A percentile compares a stretch with the other conserved stretches of the same genome.
phyloP scores from a whole-genome alignment of 768 basidiomycete genomes.

The Coprinopsis cinerea region DNA sequence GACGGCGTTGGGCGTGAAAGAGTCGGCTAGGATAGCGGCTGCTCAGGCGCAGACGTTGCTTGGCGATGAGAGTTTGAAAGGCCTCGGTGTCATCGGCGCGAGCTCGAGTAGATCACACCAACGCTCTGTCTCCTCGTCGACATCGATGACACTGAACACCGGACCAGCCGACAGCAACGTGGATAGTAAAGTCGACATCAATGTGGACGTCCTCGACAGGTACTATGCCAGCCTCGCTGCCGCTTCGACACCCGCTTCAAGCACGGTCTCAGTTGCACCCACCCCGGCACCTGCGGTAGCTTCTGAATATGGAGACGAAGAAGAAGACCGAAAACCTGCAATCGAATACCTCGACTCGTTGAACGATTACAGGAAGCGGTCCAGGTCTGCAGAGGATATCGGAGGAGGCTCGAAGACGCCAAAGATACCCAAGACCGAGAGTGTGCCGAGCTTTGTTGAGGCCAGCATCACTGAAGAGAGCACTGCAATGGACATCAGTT shows the following conservation, averaged over 20 bases:
- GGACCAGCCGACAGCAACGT: neutral
- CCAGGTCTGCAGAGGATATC: slow-evolving; percentile 59
- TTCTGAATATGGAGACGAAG: slow-evolving; percentile 53
- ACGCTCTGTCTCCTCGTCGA: neutral
- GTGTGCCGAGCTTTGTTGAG: too few species aligned
- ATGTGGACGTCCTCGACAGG: slow-evolving; percentile 47
- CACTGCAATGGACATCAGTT: neutral
- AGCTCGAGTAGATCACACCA: slow-evolving; percentile 15
- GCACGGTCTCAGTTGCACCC: slow-evolving; percentile 41
- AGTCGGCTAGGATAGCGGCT: slow-evolving; percentile 50
- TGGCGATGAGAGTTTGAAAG: slow-evolving; percentile 70
- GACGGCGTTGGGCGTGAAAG: slow-evolving; percentile 79
- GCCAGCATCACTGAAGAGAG: neutral
- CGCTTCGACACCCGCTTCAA: slow-evolving; percentile 46
- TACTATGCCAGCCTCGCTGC: slow-evolving; percentile 78
- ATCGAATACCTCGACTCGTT: slow-evolving; percentile 63
- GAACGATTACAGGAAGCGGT: slow-evolving; percentile 71
- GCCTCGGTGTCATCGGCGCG: slow-evolving; percentile 52
- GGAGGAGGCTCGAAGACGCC: slow-evolving; percentile 34
- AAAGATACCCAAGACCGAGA: too few species aligned
- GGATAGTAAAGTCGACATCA: neutral
- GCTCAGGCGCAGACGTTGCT: slow-evolving; percentile 19
- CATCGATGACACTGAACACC: neutral
- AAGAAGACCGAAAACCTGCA: slow-evolving; percentile 64
- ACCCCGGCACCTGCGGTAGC: slow-evolving; percentile 54